Base-by-base conservation (phyloP, 2,329 filamentous ascomycete species). In the Paraphaeosphaeria minitans region DNA sequence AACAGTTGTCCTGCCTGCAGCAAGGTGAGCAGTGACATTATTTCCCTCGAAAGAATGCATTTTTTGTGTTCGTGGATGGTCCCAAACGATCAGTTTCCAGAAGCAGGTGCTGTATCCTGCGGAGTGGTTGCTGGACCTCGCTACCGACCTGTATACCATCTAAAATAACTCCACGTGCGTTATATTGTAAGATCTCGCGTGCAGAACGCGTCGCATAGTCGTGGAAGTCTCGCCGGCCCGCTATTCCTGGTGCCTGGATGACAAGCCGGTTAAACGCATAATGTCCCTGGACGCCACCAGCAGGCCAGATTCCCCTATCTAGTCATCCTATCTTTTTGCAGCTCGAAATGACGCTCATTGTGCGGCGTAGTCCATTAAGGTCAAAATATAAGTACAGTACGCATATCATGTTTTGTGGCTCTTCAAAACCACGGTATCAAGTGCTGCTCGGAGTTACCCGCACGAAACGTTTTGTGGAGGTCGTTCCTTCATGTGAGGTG, bases 231-330 rank as follows among this genome's bases (percentile, higher is more conserved):
- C 45, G 21, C 24, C 53, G 53, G 53, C 45, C 53, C 53, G 53
- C 16, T 49, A 24, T 49, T 55, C 53, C 53, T 50, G 46, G 53
- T 55, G 33, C 45, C 43, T 55, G 53, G 53, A 48, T 55, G 45
- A 49, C 45, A 55, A 55, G 53, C 53, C 46, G 45, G 53, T 43
- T 49, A 55, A 55, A 49, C 9, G 16, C 12, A 39, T 16, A 7
- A 31, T 24, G 52, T 35, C 22, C 49, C 37, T 29, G 12, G 53
- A 39, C 42, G 42, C 53, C 42, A 39, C 42, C 24, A 21, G 27
- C 13, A 48, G 41, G 39, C 53, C 33, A 33, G 13, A 35, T 33
- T 24, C n/a, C 37, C 5, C 16, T 22, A 6, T 3, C 16, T 22
- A 6, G 35, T 43, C 21, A 24, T 21, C 29, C 9, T 37, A 31